phyloP scores from a whole-genome alignment of 2,329 filamentous ascomycete species.

The Penicillium sp. region DNA sequence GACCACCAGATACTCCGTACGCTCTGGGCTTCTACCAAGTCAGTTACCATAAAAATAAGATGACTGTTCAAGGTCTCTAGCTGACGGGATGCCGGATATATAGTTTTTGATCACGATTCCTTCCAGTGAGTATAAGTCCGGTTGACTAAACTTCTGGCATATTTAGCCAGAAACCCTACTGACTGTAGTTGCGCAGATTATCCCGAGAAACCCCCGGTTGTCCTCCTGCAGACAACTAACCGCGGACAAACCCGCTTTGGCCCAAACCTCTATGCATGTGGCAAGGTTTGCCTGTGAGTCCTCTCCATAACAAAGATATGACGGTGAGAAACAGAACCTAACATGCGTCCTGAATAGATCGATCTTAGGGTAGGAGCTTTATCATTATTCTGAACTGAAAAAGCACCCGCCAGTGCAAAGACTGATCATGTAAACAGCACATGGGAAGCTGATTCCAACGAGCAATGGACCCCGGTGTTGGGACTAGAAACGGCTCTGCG shows the following conservation, averaged over 20 bases:
- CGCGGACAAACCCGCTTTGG: slow-evolving; percentile 88
- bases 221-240: slow-evolving; percentile 81
- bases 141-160: not conserved
- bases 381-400: slow-evolving; percentile 33
- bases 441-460: slow-evolving; percentile 86
- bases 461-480: slow-evolving; percentile 96
- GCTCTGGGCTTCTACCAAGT: slow-evolving; percentile 98
- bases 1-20: slow-evolving; percentile 91
- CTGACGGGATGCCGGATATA: not conserved
- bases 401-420: not conserved
- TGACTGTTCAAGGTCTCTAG: too few species aligned
- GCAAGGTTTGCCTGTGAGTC: slow-evolving; percentile 88
- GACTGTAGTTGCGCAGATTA: slow-evolving; percentile 67
- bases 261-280: slow-evolving; percentile 90
- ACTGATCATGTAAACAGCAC: slow-evolving; percentile 57
- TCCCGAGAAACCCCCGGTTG: slow-evolving; percentile 65
- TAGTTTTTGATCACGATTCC: slow-evolving; percentile 78
- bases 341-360: slow-evolving; percentile 59
- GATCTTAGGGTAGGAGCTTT: slow-evolving; percentile 71
- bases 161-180: not conserved
- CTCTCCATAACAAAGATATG: not conserved
- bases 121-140: slow-evolving; percentile 58
- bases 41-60: slow-evolving; percentile 30
- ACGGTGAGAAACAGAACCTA: slow-evolving; percentile 13
- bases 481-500: slow-evolving; percentile 91